Base-by-base conservation (phyloP, 2,329 filamentous ascomycete species). In the Juglanconis oblonga region DNA sequence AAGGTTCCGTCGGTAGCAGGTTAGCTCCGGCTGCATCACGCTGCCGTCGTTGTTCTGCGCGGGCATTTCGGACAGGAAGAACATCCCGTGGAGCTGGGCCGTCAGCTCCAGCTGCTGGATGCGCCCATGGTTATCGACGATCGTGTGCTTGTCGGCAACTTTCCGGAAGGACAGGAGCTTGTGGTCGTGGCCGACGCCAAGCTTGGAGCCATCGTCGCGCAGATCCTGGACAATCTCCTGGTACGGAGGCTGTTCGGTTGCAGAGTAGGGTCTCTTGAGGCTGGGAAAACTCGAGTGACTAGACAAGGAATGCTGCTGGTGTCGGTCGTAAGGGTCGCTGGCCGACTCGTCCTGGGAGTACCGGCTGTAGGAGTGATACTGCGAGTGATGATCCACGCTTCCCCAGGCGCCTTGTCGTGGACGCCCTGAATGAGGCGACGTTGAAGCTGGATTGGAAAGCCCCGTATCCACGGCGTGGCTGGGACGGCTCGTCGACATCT, bases 1-100 rank as follows among this genome's bases (percentile, higher is more conserved):
- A 52, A 98, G 80, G 71, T 98, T 98, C 52, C 94, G 87, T 65
- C 94, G 89, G 75, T 98, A 98, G 81, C 94, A 98, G 3, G 94
- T 98, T 72, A 98, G 76, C 76, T 98, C 94, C 55, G 86, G 91
- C 71, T 90, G 88, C 53, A 87, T 77, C 51, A 82, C 72, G 50
- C 74, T 78, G 61, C 82, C 84, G 65, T 88, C 85, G 65, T 73
- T 79, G 57, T 79, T 77, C 63, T 81, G 86, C 69, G 88, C 83
- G 1, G 89, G 87, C 77, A 90, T 89, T 71, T 94, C 90, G 35
- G 90, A 92, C 36, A 94, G 79, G 72, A 94, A 94, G 78, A 94
- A 94, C 90, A 94, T 93, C 77, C 90, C 90, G 70, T 93, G 90
- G 35, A 94, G 85, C 75, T 94, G 90, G 14, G 90, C 90, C 7